Percentiles rank a stretch among this genome's conserved stretches.
phyloP scores from a whole-genome alignment of 2,329 filamentous ascomycete species.

The Truncatella angustata region DNA sequence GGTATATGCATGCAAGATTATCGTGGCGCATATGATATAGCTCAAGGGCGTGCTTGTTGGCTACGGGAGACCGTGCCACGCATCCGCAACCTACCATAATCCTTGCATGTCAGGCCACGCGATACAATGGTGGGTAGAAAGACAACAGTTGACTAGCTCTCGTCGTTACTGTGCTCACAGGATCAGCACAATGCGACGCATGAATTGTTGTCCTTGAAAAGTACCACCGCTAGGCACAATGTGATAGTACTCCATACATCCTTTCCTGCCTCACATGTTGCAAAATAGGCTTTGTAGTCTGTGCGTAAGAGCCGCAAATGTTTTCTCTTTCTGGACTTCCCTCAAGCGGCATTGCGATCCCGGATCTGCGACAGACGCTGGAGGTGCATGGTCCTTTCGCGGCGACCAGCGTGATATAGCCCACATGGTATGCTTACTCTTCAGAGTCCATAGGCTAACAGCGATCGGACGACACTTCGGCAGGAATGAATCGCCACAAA shows the following conservation, averaged over 20 bases:
- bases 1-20: background rate
- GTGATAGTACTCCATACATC: background rate
- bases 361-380: background rate
- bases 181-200: background rate
- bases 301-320: constrained; percentile 3
- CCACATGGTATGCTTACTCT: too few relatives aligned
- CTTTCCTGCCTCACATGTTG: background rate
- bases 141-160: too few relatives aligned
- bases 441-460: background rate
- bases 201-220: background rate
- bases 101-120: background rate
- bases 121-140: background rate
- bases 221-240: background rate
- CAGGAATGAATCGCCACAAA: background rate
- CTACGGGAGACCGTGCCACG: background rate
- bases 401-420: background rate
- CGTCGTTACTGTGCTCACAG: too few relatives aligned
- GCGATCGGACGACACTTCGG: background rate
- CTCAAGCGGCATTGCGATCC: background rate
- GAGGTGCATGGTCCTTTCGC: background rate
- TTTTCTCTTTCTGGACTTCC: background rate
- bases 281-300: background rate
- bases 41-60: background rate
- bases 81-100: background rate
- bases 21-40: background rate